Percentiles rank a stretch among this genome's conserved stretches.
phyloP scores from a whole-genome alignment of 2,329 filamentous ascomycete species.

The Phaeosphaeriaceae sp. region DNA sequence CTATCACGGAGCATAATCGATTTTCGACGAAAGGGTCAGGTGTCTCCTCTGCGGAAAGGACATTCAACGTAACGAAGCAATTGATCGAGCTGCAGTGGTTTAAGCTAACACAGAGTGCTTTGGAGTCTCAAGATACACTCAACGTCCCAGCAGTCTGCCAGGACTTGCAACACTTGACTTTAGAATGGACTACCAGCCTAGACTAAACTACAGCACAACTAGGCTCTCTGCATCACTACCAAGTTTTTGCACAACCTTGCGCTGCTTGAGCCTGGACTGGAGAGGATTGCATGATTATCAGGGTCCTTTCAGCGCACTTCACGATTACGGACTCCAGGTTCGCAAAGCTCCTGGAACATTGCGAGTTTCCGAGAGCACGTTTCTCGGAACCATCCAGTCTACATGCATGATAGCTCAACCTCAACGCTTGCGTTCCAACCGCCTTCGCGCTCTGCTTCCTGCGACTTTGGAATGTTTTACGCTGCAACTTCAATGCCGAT shows the following conservation, averaged over 20 bases:
- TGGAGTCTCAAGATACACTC: conserved; percentile 16
- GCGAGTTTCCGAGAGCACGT: background rate
- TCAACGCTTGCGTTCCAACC: background rate
- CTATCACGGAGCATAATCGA: conserved; percentile 10
- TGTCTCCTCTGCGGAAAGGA: background rate
- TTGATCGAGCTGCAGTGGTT: conserved; percentile 25
- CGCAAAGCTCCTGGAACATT: conserved; percentile 13
- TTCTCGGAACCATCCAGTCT: background rate
- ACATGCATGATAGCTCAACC: background rate
- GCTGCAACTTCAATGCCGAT: background rate
- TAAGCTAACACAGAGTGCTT: conserved; percentile 26
- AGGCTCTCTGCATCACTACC: background rate
- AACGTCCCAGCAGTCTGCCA: conserved; percentile 18
- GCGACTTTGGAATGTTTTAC: background rate
- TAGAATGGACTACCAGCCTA: conserved; percentile 23
- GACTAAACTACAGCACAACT: too few species aligned
- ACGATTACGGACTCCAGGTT: background rate
- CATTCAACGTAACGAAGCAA: background rate
- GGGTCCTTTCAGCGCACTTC: background rate
- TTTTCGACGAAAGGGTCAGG: conserved; percentile 25
- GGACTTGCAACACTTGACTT: conserved; percentile 27
- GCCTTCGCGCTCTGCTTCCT: background rate
- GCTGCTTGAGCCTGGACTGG: background rate
- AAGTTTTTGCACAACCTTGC: background rate
- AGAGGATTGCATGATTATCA: background rate